phyloP scores from a whole-genome alignment of 2,329 filamentous ascomycete genomes.

The Colletotrichum siamense region DNA sequence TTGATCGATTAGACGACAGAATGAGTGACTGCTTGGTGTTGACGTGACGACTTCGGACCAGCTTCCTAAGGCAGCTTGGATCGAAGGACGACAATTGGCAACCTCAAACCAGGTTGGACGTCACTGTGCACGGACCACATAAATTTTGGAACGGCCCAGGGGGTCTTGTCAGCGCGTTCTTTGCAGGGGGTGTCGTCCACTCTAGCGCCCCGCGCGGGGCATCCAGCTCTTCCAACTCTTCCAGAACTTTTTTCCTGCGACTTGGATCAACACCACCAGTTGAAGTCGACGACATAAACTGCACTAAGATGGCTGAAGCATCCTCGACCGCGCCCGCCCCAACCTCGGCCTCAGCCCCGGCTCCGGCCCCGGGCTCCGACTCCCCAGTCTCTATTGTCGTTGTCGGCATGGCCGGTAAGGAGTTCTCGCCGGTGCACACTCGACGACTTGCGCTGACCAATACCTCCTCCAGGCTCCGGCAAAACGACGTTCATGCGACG shows the following conservation, averaged over 20 bases:
- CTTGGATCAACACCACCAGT: background rate
- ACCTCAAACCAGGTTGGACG: slow-evolving; percentile 6
- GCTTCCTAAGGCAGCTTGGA: background rate
- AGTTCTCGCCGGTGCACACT: slow-evolving; percentile 25
- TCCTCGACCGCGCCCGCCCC: slow-evolving; percentile 28
- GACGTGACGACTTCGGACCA: background rate
- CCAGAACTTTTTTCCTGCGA: slow-evolving; percentile 23
- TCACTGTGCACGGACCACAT: slow-evolving; percentile 17
- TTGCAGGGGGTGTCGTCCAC: slow-evolving; percentile 2
- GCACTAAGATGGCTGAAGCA: slow-evolving; percentile 17
- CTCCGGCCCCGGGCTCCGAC: slow-evolving; percentile 38
- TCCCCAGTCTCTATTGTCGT: slow-evolving; percentile 83
- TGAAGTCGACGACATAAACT: background rate
- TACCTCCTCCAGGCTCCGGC: slow-evolving; percentile 71
- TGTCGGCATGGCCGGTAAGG: slow-evolving; percentile 89
- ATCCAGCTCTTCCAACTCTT: slow-evolving; percentile 20
- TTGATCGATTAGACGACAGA: background rate
- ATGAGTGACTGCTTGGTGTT: background rate
- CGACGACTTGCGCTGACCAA: background rate
- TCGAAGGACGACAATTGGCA: background rate
- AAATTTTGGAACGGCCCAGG: background rate
- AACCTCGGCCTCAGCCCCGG: slow-evolving; percentile 20
- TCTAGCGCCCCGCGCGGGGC: slow-evolving; percentile 20
- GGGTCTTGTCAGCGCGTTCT: background rate
- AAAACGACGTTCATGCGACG: slow-evolving; percentile 99